These are phyloP conservation scores for Ogataea paradorogensis DNA, from an alignment of 805 yeast genomes.

Conservation along the genomic window DNA sequence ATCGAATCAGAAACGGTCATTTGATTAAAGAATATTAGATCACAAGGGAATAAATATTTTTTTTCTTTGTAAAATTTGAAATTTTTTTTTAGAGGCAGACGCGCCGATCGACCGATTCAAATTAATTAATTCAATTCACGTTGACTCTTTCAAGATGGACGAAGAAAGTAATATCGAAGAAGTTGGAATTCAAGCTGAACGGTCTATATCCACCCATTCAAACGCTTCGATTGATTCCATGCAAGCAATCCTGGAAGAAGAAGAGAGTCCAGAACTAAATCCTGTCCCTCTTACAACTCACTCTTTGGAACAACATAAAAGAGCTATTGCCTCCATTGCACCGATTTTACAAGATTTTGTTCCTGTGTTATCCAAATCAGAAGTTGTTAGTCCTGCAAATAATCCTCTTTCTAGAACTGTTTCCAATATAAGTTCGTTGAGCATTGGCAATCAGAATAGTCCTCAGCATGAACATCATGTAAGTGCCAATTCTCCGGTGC, in stretches of 20 bases:
- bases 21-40: background rate
- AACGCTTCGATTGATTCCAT: slow-evolving; percentile 23
- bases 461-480: slow-evolving; percentile 5
- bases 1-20: slow-evolving; percentile 10
- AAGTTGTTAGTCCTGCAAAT: slow-evolving; percentile 33
- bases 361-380: slow-evolving; percentile 59
- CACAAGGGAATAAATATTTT: slow-evolving; percentile 4
- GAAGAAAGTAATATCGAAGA: slow-evolving; percentile 1
- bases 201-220: slow-evolving; percentile 24
- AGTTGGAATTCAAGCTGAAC: slow-evolving; percentile 1
- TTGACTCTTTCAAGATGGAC: background rate
- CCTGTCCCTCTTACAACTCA: slow-evolving; percentile 32
- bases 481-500: background rate
- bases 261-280: slow-evolving; percentile 23
- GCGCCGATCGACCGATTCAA: slow-evolving; percentile 8
- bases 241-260: slow-evolving; percentile 16
- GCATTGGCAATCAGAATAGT: slow-evolving; percentile 22
- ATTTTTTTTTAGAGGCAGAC: slow-evolving; percentile 4
- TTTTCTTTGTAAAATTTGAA: slow-evolving; percentile 6
- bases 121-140: background rate
- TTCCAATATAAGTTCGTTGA: slow-evolving; percentile 31
- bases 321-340: slow-evolving; percentile 76
- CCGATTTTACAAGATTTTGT: slow-evolving; percentile 69
- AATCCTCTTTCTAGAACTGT: slow-evolving; percentile 32
- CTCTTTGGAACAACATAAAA: slow-evolving; percentile 38